Percentiles rank a stretch among this genome's conserved stretches.
Conservation (phyloP, 108 stramenopile genomes). For the Nitzschia sp. region DNA sequence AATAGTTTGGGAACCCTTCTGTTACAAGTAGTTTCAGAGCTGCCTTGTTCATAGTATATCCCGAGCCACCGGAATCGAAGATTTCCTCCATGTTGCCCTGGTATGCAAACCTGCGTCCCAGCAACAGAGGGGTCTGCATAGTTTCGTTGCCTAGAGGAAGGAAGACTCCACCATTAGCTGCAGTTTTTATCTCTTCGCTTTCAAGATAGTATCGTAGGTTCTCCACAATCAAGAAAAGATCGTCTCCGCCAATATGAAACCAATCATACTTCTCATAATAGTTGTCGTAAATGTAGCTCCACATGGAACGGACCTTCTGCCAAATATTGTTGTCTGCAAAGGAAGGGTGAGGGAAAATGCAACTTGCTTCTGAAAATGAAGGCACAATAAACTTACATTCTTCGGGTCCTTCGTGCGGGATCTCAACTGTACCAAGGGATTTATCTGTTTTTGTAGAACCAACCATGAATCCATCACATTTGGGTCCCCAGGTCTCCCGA, state of each 20-base stretch:
- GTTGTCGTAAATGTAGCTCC: conserved; percentile 93
- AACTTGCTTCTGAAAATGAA: background rate
- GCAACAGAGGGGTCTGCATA: conserved; percentile 73
- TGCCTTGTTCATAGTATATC: conserved; percentile 93
- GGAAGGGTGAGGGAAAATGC: background rate
- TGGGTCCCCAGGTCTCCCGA: conserved; percentile 51
- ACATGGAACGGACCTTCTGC: conserved; percentile 95
- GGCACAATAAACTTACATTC: conserved; percentile 50
- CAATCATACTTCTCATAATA: conserved; percentile 73
- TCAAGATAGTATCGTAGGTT: conserved; percentile 88
- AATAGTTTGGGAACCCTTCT: conserved; percentile 69
- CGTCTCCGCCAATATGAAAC: conserved; percentile 87
- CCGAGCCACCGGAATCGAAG: conserved; percentile 94
- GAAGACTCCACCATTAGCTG: conserved; percentile 76
- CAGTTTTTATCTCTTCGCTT: conserved; percentile 77
- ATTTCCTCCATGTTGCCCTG: conserved; percentile 70
- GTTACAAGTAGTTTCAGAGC: conserved; percentile 77
- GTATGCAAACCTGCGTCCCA: conserved; percentile 87
- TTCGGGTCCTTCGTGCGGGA: conserved; percentile 92
- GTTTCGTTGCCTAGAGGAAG: conserved; percentile 71
- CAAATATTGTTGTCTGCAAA: conserved; percentile 88
- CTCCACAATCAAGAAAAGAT: conserved; percentile 89
- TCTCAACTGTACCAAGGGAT: conserved; percentile 73
- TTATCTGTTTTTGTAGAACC: conserved; percentile 83
- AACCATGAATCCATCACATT: conserved; percentile 97